phyloP scores from a whole-genome alignment of 192 early-diverging fungal genomes.

The Mortierella hygrophila region DNA sequence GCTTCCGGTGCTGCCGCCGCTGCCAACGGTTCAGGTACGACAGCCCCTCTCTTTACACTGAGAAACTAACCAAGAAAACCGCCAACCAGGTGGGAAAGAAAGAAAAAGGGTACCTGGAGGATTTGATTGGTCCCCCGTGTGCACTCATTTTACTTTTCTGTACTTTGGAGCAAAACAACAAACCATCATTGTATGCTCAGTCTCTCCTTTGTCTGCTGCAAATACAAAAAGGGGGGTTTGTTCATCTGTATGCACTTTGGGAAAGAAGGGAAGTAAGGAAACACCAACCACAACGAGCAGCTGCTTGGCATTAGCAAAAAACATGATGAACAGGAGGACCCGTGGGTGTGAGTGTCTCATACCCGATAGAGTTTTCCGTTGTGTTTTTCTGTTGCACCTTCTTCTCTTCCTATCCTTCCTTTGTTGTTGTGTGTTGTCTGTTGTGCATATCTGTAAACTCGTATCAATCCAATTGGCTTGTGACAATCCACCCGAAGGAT shows the following conservation, averaged over 20 bases:
- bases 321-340: too few relatives aligned
- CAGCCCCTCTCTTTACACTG: neutral
- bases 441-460: neutral
- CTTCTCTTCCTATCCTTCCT: neutral
- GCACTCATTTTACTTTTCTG: neutral
- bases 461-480: neutral
- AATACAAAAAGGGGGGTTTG: neutral
- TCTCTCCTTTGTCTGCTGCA: neutral
- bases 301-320: too few relatives aligned
- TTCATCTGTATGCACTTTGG: neutral
- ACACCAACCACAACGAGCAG: too few relatives aligned
- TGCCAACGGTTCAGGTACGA: slow-evolving; percentile 21
- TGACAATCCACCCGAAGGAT: slow-evolving; percentile 5
- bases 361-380: slow-evolving; percentile 4
- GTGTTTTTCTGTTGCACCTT: neutral
- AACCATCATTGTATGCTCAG: neutral
- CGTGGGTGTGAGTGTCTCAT: neutral
- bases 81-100: neutral
- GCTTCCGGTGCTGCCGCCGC: neutral
- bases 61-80: neutral
- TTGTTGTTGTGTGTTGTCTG: neutral
- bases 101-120: neutral
- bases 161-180: neutral
- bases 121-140: neutral
- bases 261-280: neutral